These are phyloP conservation scores for Salix udensis DNA, from an alignment of 345 rosid genomes.

Conservation along the genomic window DNA sequence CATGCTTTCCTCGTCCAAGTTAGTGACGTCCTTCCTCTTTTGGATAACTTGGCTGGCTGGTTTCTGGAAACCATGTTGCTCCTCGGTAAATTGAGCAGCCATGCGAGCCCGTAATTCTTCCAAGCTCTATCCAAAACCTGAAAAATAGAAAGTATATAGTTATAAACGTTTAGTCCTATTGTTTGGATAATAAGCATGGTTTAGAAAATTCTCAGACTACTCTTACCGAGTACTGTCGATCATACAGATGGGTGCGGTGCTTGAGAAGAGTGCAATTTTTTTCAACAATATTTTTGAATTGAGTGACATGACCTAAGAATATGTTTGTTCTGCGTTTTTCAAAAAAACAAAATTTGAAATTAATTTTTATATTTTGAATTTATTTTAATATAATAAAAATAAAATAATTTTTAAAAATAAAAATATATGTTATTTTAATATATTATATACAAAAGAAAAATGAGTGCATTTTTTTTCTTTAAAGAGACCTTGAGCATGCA, in stretches of 20 bases:
- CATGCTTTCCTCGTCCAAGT: slow-evolving; percentile 51
- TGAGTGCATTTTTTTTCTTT: too few species aligned
- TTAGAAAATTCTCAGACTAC: background rate
- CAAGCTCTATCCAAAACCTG: slow-evolving; percentile 80
- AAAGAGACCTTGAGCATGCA: too few species aligned
- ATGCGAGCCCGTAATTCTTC: slow-evolving; percentile 73
- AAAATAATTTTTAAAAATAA: too few species aligned
- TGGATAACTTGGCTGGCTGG: slow-evolving; percentile 36
- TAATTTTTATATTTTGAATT: too few species aligned
- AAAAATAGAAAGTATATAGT: background rate
- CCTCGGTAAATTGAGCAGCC: slow-evolving; percentile 64
- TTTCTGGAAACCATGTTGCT: slow-evolving; percentile 40
- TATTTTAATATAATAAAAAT: too few species aligned
- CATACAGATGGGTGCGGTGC: slow-evolving; percentile 81
- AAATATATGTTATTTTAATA: too few species aligned
- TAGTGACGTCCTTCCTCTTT: slow-evolving; percentile 56
- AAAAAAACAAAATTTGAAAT: too few species aligned
- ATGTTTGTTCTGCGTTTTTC: too few species aligned
- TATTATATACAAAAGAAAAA: too few species aligned
- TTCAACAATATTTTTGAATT: too few species aligned
- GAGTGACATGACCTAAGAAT: too few species aligned
- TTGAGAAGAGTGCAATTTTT: slow-evolving; percentile 45
- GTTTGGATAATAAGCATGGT: background rate
- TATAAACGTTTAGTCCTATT: background rate
- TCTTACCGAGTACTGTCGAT: slow-evolving; percentile 85